These are phyloP conservation scores for Naganishia onofrii DNA, from an alignment of 768 basidiomycete genomes.

Conservation along the genomic window DNA sequence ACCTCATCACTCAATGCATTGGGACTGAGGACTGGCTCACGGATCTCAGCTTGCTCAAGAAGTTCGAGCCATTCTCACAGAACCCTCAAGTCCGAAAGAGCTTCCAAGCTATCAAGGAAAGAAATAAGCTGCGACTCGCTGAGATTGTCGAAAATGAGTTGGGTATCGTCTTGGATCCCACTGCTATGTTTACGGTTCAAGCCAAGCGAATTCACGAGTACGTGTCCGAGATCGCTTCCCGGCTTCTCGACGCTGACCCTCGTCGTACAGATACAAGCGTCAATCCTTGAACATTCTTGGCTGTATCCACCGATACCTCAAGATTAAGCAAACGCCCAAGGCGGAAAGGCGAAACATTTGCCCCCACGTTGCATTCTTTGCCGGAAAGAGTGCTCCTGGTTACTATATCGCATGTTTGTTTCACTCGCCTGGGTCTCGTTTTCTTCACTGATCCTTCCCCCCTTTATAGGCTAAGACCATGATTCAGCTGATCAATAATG, in stretches of 20 bases:
- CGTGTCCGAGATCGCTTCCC: conserved; percentile 55
- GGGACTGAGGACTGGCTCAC: conserved; percentile 79
- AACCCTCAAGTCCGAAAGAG: conserved; percentile 70
- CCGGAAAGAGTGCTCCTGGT: conserved; percentile 93
- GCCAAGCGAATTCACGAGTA: conserved; percentile 82
- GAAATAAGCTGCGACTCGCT: conserved; percentile 86
- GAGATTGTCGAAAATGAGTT: conserved; percentile 68
- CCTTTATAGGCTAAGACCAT: conserved; percentile 69
- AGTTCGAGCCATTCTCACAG: conserved; percentile 69
- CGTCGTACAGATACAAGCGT: conserved; percentile 59
- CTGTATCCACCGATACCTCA: conserved; percentile 67
- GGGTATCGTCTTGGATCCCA: conserved; percentile 62
- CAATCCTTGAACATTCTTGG: conserved; percentile 87
- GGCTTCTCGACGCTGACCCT: neutral
- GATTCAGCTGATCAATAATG: conserved; percentile 90
- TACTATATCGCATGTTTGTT: conserved; percentile 57
- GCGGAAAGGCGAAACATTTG: conserved; percentile 76
- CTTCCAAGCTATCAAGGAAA: conserved; percentile 81
- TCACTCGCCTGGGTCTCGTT: conserved; percentile 62
- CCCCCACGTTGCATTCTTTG: conserved; percentile 85
- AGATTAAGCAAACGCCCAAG: conserved; percentile 72
- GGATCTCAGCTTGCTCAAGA: conserved; percentile 67
- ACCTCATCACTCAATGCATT: conserved; percentile 79
- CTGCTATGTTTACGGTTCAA: conserved; percentile 51
- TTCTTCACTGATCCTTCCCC: neutral